phyloP scores from a whole-genome alignment of 2,329 filamentous ascomycete genomes.

The Colletotrichum musae region DNA sequence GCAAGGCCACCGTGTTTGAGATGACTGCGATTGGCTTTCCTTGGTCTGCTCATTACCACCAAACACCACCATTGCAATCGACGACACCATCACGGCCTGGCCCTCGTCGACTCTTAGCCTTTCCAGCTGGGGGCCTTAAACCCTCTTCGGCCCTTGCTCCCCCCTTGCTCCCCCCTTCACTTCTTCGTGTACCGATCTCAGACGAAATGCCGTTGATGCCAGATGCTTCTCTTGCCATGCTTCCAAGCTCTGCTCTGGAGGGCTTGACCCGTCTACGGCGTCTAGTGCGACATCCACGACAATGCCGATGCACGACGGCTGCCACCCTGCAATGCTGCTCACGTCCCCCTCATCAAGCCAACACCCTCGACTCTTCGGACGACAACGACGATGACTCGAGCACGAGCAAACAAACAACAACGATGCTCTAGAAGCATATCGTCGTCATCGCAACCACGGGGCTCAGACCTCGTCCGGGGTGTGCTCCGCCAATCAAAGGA shows the following conservation, averaged over 20 bases:
- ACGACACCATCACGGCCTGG: background rate
- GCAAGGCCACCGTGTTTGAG: background rate
- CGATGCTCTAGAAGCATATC: background rate
- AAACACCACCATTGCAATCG: conserved; percentile 5
- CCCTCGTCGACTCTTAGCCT: background rate
- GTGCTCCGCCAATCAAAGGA: conserved; percentile 12
- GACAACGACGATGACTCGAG: conserved; percentile 5
- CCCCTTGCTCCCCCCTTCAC: background rate
- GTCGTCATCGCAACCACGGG: conserved; percentile 21
- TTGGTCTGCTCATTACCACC: background rate
- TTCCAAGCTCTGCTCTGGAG: background rate
- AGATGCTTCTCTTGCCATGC: background rate
- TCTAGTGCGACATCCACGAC: background rate
- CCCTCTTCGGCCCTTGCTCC: background rate
- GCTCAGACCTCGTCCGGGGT: conserved; percentile 6
- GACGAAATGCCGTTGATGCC: background rate
- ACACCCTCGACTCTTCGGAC: background rate
- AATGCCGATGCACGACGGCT: conserved; percentile 21
- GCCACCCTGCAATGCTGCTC: conserved; percentile 4
- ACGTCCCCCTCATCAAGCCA: background rate
- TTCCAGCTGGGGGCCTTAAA: conserved; percentile 4
- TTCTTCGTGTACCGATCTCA: background rate
- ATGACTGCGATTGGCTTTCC: conserved; percentile 25
- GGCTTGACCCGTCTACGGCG: background rate
- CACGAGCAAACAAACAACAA: background rate